Evolutionary conservation across 2,329 filamentous ascomycete species (phyloP).

Genomic region (Diaporthe citrichinensis): DNA sequence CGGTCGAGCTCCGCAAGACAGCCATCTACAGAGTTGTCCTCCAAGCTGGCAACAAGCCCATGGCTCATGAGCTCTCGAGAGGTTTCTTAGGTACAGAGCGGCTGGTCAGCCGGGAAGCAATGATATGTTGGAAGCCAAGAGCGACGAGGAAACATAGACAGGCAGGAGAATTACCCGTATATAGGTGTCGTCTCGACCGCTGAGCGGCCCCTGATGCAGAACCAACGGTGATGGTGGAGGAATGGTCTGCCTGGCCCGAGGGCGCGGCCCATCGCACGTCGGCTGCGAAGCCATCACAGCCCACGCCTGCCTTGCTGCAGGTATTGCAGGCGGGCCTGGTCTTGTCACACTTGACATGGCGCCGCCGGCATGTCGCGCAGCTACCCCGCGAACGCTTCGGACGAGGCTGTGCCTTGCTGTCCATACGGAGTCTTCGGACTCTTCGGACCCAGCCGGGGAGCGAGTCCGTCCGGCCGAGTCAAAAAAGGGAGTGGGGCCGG

Average conservation of each 20-base stretch:
- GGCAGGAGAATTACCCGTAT: constrained; percentile 5
- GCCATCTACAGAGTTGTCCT: constrained; percentile 15
- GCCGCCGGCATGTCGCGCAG: constrained; percentile 9
- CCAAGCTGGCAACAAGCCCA: constrained; percentile 11
- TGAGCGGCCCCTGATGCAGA: neutral
- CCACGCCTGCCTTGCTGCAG: constrained; percentile 11
- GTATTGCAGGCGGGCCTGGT: constrained; percentile 5
- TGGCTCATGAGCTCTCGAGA: constrained; percentile 14
- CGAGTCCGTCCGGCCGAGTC: neutral
- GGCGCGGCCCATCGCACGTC: constrained; percentile 6
- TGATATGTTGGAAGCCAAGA: neutral
- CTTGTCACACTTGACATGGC: constrained; percentile 13
- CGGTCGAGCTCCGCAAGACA: constrained; percentile 10
- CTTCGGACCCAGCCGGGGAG: too few relatives aligned
- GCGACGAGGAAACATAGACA: neutral
- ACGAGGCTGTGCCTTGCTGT: neutral
- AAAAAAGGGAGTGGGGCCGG: neutral
- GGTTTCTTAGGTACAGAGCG: neutral
- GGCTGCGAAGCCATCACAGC: neutral
- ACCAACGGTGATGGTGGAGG: neutral
- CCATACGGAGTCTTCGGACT: neutral
- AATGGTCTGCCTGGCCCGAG: neutral
- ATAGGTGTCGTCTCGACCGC: constrained; percentile 9
- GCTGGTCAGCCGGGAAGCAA: neutral
- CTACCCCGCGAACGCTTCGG: constrained; percentile 4